Base-by-base conservation (phyloP, 2,329 filamentous ascomycete species). In the Penicillium sp. region DNA sequence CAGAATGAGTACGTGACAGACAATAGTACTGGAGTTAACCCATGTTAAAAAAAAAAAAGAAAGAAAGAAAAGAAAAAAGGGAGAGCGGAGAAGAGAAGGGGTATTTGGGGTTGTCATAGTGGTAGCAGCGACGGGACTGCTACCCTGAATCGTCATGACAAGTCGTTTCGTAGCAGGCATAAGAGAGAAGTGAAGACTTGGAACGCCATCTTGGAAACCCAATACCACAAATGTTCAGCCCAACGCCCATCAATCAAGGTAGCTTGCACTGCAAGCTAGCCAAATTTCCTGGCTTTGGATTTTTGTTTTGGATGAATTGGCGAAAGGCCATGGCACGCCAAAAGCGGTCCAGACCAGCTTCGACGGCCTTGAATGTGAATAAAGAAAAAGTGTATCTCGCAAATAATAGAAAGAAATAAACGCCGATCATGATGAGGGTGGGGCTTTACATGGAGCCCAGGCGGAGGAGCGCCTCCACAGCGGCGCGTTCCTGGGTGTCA, bases 391-490 rank as follows among this genome's bases (percentile, higher is more conserved):
- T 35, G 49, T 29, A 44, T 51, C 49, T 10, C 38, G 18, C 5
- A 24, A 50, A 43, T 11, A 43, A n/a, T 29, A 7, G 7, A 55
- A 55, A 49, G n/a, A 50, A 43, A 43, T 49, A 52, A 64, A 68
- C 65, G 64, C 64, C 66, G 55, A 61, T 60, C 51, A 60, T 66
- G 60, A 60, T 45, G 48, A 63, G 14, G 61, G 55, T 65, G 61
- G 57, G 60, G 54, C 58, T 59, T 76, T 72, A 80, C 73, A 79
- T 78, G 45, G 77, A 78, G 57, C 78, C 77, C 63, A 80, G 68
- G 59, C 74, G 74, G 60, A 80, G 67, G 56, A 80, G 74, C 49
- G 78, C 78, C 63, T 79, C 78, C 55, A 79, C 75, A 29, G 78
- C 78, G 49, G 76, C 76, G 59, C 77, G 72, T 69, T 80, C 78